These are phyloP conservation scores for Microcyclospora pomicola DNA, from an alignment of 2,329 filamentous ascomycete species.

Conservation along the genomic window DNA sequence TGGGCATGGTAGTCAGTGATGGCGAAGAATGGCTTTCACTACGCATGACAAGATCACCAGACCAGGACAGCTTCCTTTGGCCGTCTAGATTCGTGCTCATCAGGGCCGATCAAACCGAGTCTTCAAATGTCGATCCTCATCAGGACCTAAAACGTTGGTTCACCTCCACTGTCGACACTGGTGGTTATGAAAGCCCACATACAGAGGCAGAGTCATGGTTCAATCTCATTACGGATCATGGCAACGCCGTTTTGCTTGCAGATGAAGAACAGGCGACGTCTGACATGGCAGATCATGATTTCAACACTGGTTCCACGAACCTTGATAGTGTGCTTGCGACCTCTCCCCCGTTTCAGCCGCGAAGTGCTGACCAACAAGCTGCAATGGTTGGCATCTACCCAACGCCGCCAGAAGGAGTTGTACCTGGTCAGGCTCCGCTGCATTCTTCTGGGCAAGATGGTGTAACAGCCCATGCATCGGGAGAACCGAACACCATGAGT, in stretches of 20 bases:
- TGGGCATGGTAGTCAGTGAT: slow-evolving; percentile 5
- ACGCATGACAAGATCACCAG: not conserved
- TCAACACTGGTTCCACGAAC: not conserved
- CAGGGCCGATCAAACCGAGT: no score
- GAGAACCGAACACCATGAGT: no score
- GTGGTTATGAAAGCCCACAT: not conserved
- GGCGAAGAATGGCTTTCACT: slow-evolving; percentile 1
- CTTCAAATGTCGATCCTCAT: not conserved
- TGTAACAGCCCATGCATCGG: no score
- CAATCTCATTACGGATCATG: slow-evolving; percentile 7
- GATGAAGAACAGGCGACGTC: no score
- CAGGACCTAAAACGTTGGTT: not conserved
- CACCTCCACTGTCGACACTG: not conserved
- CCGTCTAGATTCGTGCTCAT: not conserved
- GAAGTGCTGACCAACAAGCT: slow-evolving; percentile 25
- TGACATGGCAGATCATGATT: no score
- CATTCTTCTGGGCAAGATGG: slow-evolving; percentile 2
- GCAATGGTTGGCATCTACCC: slow-evolving; percentile 48
- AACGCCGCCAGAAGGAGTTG: slow-evolving; percentile 51
- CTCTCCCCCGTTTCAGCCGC: slow-evolving; percentile 24
- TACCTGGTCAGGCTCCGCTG: slow-evolving; percentile 9
- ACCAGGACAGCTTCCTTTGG: not conserved
- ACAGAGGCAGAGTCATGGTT: slow-evolving; percentile 6
- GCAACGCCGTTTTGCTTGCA: slow-evolving; percentile 7
- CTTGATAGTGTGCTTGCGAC: slow-evolving; percentile 4